Base-by-base conservation (phyloP, 345 rosid genomes). In the Conringia planisiliqua region DNA sequence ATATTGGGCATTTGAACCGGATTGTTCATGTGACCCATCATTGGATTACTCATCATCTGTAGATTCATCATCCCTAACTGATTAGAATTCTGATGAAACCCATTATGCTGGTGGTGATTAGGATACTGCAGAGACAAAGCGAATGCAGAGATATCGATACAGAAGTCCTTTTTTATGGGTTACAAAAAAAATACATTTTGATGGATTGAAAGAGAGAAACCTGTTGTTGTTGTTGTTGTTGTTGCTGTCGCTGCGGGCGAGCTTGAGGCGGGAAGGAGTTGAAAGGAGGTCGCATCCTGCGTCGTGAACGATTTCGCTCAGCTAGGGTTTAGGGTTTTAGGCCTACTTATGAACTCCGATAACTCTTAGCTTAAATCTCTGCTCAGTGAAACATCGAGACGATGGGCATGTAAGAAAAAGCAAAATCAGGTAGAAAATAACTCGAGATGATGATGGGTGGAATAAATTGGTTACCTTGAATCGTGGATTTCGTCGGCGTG, bases 11-110 rank as follows among this genome's bases (percentile, higher is more conserved):
- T 22, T 27, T 66, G 58, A 52, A 60, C 51, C 4, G 44, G 61
- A 61, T 69, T 69, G 54, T 73, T 86, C 79, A 77, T 30, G 42
- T 88, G 88, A 68, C 71, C 22, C 62, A 82, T 72, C 76, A 82
- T 67, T 59, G 80, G 83, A 46, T 77, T 64, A 76, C 26, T 58
- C 62, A 79, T 79, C 79, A 80, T 47, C 35, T 80, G 87, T 38
- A 83, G 81, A 65, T 74, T 83, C 68, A 76, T 59, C 35, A 70
- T 20, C 58, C 86, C 84, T 60, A 71, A 16, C 20, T 77, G 86
- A 73, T 66, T 70, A 52, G 84, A 3, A 0, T 20, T 7, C 35
- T 80, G 77, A 35, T 74, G 71, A 66, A 39, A 77, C 63, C 76
- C 72, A 71, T 56, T 77, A 6, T 13, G 66, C 16, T 54, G 80